Percentiles rank a stretch among this genome's conserved stretches.
These are phyloP conservation scores for Fallopia convolvulus DNA, from an alignment of 148 eudicot species.

Conservation along the genomic window DNA sequence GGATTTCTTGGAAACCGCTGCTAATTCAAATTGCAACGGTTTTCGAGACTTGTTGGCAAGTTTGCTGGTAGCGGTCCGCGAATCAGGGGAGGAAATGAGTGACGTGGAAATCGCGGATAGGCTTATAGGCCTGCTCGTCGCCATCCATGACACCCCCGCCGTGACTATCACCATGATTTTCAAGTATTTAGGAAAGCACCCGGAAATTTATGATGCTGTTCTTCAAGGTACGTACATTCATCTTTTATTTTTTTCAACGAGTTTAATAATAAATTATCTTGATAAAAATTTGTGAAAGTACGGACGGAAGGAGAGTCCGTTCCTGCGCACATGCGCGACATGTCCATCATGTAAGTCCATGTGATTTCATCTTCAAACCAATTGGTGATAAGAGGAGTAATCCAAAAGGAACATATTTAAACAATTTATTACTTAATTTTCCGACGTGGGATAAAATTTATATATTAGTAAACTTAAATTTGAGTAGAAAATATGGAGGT, in stretches of 20 bases:
- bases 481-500: constrained; percentile 32
- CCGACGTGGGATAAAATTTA: too few species aligned
- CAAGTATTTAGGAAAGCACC: constrained; percentile 32
- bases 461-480: too few species aligned
- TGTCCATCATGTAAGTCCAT: too few species aligned
- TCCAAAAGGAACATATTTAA: too few species aligned
- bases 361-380: too few species aligned
- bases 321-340: too few species aligned
- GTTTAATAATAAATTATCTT: too few species aligned
- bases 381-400: too few species aligned
- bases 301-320: too few species aligned
- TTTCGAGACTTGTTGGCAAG: constrained; percentile 24
- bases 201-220: constrained; percentile 23
- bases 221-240: background rate
- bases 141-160: constrained; percentile 37
- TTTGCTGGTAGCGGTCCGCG: constrained; percentile 21
- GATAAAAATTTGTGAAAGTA: too few species aligned
- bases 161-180: constrained; percentile 25
- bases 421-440: too few species aligned
- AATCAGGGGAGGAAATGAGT: constrained; percentile 20
- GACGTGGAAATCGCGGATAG: constrained; percentile 31
- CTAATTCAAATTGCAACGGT: background rate
- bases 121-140: constrained; percentile 29
- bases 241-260: too few species aligned
- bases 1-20: constrained; percentile 15